A percentile compares a stretch with the other conserved stretches of the same genome.
Conservation (phyloP, 208 protist species). For the Phytomonas serpens region DNA sequence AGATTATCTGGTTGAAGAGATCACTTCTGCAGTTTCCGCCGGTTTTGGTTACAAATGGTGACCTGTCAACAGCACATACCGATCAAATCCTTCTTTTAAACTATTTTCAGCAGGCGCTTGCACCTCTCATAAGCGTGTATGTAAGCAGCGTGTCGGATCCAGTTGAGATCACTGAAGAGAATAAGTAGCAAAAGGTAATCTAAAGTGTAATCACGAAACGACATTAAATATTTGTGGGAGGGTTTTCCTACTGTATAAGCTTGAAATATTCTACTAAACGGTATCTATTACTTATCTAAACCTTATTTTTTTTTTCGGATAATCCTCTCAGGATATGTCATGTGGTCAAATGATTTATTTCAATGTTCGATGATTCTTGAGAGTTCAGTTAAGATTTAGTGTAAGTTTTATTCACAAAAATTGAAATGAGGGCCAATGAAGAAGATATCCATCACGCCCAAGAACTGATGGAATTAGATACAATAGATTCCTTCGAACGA, state of each 20-base stretch:
- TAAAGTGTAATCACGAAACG: conserved; percentile 4
- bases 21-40: conserved; percentile 31
- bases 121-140: conserved; percentile 27
- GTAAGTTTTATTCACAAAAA: background rate
- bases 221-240: background rate
- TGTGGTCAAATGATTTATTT: background rate
- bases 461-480: background rate
- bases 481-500: conserved; percentile 19
- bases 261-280: background rate
- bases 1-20: conserved; percentile 67
- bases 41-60: conserved; percentile 36
- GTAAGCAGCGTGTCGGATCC: background rate
- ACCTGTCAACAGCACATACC: conserved; percentile 20
- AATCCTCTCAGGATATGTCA: background rate
- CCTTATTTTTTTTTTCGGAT: background rate
- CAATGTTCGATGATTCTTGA: background rate
- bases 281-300: background rate
- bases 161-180: background rate
- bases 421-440: background rate
- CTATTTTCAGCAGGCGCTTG: conserved; percentile 28
- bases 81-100: conserved; percentile 15
- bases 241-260: background rate
- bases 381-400: background rate
- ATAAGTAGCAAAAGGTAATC: conserved; percentile 1
- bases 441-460: background rate